A percentile compares a stretch with the other conserved stretches of the same genome.
These are phyloP conservation scores for Hydrangea macrophylla DNA, from an alignment of 148 eudicot species.

Conservation along the genomic window DNA sequence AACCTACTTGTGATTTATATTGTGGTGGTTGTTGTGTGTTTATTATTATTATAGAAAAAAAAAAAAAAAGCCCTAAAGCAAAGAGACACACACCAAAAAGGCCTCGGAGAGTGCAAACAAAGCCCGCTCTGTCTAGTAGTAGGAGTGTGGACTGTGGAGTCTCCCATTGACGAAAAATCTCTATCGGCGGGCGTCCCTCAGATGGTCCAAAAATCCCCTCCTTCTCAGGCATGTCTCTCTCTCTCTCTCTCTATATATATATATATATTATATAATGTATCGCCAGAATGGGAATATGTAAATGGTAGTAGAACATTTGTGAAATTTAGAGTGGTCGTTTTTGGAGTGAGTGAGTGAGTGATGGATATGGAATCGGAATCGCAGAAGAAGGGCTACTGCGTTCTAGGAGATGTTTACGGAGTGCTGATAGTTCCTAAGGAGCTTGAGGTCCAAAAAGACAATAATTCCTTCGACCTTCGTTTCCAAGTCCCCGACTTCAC, in stretches of 20 bases:
- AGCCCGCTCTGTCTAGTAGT: too few species aligned
- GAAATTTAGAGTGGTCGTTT: neutral
- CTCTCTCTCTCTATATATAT: neutral
- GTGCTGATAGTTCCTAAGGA: slow-evolving; percentile 50
- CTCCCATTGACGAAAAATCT: too few species aligned
- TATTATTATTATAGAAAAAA: too few species aligned
- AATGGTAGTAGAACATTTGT: neutral
- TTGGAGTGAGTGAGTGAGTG: neutral
- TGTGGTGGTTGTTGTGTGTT: too few species aligned
- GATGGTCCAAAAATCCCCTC: slow-evolving; percentile 31
- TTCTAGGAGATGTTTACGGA: slow-evolving; percentile 63
- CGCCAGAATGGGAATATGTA: neutral
- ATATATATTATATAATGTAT: neutral
- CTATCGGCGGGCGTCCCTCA: neutral
- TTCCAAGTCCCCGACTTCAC: slow-evolving; percentile 46
- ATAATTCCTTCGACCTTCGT: slow-evolving; percentile 33
- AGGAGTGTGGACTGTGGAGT: too few species aligned
- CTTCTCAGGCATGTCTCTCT: slow-evolving; percentile 22
- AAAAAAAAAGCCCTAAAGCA: neutral
- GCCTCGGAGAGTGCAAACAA: too few species aligned
- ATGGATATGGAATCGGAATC: slow-evolving; percentile 22
- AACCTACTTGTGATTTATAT: too few species aligned
- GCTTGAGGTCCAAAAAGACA: slow-evolving; percentile 33
- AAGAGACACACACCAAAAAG: too few species aligned
- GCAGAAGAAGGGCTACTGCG: slow-evolving; percentile 59